These are phyloP conservation scores for Tricladium varicosporioides DNA, from an alignment of 2,329 filamentous ascomycete species.

Conservation along the genomic window DNA sequence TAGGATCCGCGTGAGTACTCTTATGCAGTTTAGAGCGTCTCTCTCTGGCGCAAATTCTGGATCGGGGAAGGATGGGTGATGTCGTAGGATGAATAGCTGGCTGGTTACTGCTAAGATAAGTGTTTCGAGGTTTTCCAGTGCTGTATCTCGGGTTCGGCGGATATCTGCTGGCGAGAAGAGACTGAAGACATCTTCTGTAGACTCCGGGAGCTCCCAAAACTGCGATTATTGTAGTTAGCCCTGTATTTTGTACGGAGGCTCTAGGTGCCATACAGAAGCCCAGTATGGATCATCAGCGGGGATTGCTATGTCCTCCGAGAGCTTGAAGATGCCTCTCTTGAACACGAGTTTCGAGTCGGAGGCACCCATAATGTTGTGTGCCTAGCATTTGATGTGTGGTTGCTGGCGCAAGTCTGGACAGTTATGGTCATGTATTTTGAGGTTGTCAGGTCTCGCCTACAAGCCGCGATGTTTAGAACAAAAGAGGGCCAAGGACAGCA, in stretches of 20 bases:
- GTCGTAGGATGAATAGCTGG: constrained; percentile 75
- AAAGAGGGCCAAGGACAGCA: constrained; percentile 1
- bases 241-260: not conserved
- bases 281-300: constrained; percentile 87
- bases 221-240: constrained; percentile 38
- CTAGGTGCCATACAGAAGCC: constrained; percentile 67
- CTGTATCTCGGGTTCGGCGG: constrained; percentile 79
- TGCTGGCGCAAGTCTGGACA: not conserved
- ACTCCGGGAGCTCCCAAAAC: constrained; percentile 98
- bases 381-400: constrained; percentile 25
- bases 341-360: constrained; percentile 99
- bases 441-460: constrained; percentile 3
- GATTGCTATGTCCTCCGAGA: constrained; percentile 89
- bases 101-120: constrained; percentile 81
- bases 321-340: constrained; percentile 95
- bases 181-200: constrained; percentile 93
- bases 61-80: constrained; percentile 89
- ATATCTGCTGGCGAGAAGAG: constrained; percentile 89
- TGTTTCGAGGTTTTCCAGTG: constrained; percentile 86
- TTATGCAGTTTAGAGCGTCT: constrained; percentile 93
- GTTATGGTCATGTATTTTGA: constrained; percentile 1
- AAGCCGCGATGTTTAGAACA: not conserved
- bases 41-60: constrained; percentile 76
- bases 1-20: constrained; percentile 82
- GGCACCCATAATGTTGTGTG: constrained; percentile 70